Percentiles rank a stretch among this genome's conserved stretches.
Conservation (phyloP, 495 filamentous ascomycete species). For the Stereocaulon alpinum region DNA sequence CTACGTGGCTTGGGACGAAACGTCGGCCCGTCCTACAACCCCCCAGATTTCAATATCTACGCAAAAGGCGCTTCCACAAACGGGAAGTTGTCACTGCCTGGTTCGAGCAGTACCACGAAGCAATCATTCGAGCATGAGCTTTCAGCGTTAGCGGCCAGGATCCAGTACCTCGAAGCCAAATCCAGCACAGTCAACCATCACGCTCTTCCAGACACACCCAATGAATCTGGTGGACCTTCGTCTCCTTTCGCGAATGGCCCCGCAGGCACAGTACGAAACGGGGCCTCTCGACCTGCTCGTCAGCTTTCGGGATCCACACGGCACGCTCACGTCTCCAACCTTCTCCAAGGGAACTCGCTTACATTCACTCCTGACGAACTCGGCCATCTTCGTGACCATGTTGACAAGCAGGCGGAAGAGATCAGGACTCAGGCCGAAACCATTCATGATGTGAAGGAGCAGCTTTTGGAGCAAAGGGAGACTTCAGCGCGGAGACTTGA, state of each 20-base stretch:
- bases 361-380: slow-evolving; percentile 59
- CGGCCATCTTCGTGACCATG: slow-evolving; percentile 59
- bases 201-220: slow-evolving; percentile 53
- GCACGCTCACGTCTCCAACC: slow-evolving; percentile 20
- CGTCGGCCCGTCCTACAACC: slow-evolving; percentile 31
- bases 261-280: slow-evolving; percentile 20
- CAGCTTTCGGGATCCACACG: slow-evolving; percentile 20
- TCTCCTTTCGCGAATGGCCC: slow-evolving; percentile 41
- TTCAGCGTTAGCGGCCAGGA: slow-evolving; percentile 52
- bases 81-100: slow-evolving; percentile 51
- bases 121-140: slow-evolving; percentile 60
- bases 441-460: slow-evolving; percentile 57
- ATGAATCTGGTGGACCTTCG: slow-evolving; percentile 39
- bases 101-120: slow-evolving; percentile 52
- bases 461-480: slow-evolving; percentile 51
- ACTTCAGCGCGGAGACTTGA: slow-evolving; percentile 45
- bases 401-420: slow-evolving; percentile 68
- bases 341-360: slow-evolving; percentile 21
- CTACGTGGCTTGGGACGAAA: slow-evolving; percentile 52
- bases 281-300: slow-evolving; percentile 12
- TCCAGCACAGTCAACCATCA: slow-evolving; percentile 45
- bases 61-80: slow-evolving; percentile 28
- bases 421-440: slow-evolving; percentile 65
- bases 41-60: slow-evolving; percentile 32
- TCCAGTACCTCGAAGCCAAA: slow-evolving; percentile 60